These are phyloP conservation scores for Thielaviopsis euricoi DNA, from an alignment of 2,329 filamentous ascomycete genomes.

Conservation along the genomic window DNA sequence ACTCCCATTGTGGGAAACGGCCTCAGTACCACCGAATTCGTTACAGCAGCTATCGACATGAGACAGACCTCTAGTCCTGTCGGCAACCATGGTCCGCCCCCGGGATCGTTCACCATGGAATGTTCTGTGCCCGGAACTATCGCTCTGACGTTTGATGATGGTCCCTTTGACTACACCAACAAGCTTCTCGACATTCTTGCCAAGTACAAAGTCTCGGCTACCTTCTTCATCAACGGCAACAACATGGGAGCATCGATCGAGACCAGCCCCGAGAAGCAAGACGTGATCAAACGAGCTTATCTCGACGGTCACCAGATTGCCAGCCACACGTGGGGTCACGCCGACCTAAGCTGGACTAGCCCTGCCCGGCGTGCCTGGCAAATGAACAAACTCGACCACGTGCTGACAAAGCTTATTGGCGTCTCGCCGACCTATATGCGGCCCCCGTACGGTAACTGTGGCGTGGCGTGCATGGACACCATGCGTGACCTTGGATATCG, in stretches of 20 bases:
- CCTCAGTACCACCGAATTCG: not conserved
- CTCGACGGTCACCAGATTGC: conserved; percentile 42
- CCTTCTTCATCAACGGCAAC: conserved; percentile 22
- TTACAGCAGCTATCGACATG: not conserved
- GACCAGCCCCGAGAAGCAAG: not conserved
- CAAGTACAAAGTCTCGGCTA: conserved; percentile 19
- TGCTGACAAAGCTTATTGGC: conserved; percentile 25
- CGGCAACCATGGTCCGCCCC: not conserved
- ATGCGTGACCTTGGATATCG: conserved; percentile 33
- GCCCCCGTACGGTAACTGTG: conserved; percentile 29
- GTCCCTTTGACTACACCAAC: conserved; percentile 26
- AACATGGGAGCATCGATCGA: conserved; percentile 19
- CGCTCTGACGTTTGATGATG: conserved; percentile 32
- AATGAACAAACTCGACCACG: conserved; percentile 29
- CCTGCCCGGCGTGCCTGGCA: conserved; percentile 21
- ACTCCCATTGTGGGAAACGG: not conserved
- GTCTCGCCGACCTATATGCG: conserved; percentile 28
- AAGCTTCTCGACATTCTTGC: conserved; percentile 24
- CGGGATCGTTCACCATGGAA: conserved; percentile 10
- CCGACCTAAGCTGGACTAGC: conserved; percentile 23
- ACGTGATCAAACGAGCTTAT: conserved; percentile 28
- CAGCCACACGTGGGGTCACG: conserved; percentile 34
- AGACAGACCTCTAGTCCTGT: too few species aligned
- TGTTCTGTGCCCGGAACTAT: conserved; percentile 22
- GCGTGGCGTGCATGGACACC: conserved; percentile 18